phyloP scores from a whole-genome alignment of 208 protist genomes.

The Leishmania martiniquensis region DNA sequence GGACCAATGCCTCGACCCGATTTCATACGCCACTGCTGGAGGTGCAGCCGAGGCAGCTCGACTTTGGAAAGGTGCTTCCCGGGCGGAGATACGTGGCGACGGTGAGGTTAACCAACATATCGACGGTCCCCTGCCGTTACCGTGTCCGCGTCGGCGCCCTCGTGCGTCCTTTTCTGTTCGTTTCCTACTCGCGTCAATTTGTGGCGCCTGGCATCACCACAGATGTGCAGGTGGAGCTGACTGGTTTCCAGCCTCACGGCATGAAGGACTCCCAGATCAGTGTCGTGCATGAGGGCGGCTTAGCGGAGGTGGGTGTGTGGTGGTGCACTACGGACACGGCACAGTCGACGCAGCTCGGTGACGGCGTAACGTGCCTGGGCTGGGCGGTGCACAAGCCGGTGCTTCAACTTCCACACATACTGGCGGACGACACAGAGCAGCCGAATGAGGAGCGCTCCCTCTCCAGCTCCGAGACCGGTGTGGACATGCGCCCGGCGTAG shows the following conservation, averaged over 20 bases:
- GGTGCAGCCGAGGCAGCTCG: slow-evolving; percentile 33
- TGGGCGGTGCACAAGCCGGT: slow-evolving; percentile 24
- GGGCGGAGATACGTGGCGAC: slow-evolving; percentile 54
- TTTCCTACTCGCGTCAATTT: slow-evolving; percentile 73
- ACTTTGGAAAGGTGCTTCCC: slow-evolving; percentile 55
- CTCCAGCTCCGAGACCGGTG: slow-evolving; percentile 6
- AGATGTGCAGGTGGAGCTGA: slow-evolving; percentile 47
- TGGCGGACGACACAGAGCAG: neutral
- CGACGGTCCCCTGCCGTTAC: slow-evolving; percentile 83
- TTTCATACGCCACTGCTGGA: slow-evolving; percentile 23
- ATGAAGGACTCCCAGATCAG: slow-evolving; percentile 27
- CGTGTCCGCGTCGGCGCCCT: slow-evolving; percentile 42
- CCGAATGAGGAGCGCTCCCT: neutral
- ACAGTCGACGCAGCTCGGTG: slow-evolving; percentile 20
- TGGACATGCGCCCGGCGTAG: slow-evolving; percentile 4
- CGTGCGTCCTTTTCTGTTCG: slow-evolving; percentile 33
- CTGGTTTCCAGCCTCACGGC: slow-evolving; percentile 56
- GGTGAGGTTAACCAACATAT: slow-evolving; percentile 69
- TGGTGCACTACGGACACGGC: slow-evolving; percentile 39
- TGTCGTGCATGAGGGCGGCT: slow-evolving; percentile 58
- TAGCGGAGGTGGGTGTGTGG: slow-evolving; percentile 30
- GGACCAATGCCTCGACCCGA: slow-evolving; percentile 27
- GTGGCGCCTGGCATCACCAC: slow-evolving; percentile 78
- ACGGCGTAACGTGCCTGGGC: slow-evolving; percentile 32
- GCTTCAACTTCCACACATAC: slow-evolving; percentile 14